Conservation (phyloP, 805 yeast species). For the Candida nonsorbophila region DNA sequence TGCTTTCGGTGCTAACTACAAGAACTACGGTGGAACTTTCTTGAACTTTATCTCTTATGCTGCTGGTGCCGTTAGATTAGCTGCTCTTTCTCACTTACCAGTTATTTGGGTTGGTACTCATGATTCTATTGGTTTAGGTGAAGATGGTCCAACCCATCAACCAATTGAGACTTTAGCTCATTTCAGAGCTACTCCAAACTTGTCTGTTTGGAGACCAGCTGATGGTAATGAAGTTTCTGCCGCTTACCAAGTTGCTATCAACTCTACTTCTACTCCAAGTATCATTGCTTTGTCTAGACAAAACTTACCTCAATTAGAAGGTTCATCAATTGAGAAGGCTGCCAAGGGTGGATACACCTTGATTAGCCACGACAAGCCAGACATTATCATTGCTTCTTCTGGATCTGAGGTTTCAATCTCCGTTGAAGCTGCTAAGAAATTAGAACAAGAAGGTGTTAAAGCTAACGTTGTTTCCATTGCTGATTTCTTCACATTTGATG, state of each 20-base stretch:
- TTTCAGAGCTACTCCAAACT: conserved; percentile 79
- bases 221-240: conserved; percentile 88
- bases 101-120: conserved; percentile 86
- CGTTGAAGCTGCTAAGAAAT: conserved; percentile 74
- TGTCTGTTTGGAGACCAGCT: conserved; percentile 88
- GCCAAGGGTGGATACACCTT: conserved; percentile 90
- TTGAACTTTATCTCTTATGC: conserved; percentile 84
- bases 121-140: conserved; percentile 88
- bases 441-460: conserved; percentile 61
- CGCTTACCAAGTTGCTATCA: conserved; percentile 66
- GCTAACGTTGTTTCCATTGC: conserved; percentile 89
- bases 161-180: conserved; percentile 87
- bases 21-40: conserved; percentile 96
- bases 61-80: conserved; percentile 81
- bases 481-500: conserved; percentile 85
- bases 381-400: conserved; percentile 76
- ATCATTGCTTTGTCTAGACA: conserved; percentile 79
- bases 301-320: conserved; percentile 88
- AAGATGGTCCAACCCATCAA: conserved; percentile 92
- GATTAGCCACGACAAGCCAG: conserved; percentile 49
- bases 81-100: conserved; percentile 80
- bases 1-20: conserved; percentile 82
- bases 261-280: conserved; percentile 61
- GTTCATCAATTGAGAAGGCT: conserved; percentile 89
- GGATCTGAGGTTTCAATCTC: conserved; percentile 91